Evolutionary conservation across 2,329 filamentous ascomycete genomes (phyloP).

Genomic region (Penicillium sp.): DNA sequence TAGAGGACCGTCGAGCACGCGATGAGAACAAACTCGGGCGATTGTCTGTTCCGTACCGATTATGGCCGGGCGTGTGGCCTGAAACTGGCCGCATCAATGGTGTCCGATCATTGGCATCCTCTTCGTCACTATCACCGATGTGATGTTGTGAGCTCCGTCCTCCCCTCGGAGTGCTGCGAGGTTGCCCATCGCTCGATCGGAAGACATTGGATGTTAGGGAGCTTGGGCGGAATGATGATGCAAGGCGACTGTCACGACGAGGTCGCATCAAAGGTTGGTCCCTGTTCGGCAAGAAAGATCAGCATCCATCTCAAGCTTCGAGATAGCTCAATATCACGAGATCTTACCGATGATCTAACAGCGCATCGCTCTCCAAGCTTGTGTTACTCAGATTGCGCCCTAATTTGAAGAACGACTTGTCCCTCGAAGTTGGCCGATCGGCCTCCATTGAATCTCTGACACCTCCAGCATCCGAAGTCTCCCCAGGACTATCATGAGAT

Average conservation of each 20-base stretch:
- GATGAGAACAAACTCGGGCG: slow-evolving; percentile 26
- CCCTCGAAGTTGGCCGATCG: slow-evolving; percentile 26
- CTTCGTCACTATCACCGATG: slow-evolving; percentile 31
- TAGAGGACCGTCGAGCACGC: slow-evolving; percentile 28
- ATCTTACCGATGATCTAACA: slow-evolving; percentile 78
- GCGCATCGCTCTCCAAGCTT: slow-evolving; percentile 82
- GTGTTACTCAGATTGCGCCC: slow-evolving; percentile 69
- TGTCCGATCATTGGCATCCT: slow-evolving; percentile 52
- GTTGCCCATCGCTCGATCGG: slow-evolving; percentile 46
- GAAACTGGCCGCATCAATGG: slow-evolving; percentile 49
- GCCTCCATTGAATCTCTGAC: slow-evolving; percentile 30
- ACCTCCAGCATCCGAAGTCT: slow-evolving; percentile 43
- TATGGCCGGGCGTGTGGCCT: slow-evolving; percentile 34
- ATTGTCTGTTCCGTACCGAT: slow-evolving; percentile 36
- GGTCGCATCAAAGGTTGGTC: slow-evolving; percentile 63
- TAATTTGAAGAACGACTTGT: slow-evolving; percentile 54
- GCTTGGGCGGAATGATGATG: slow-evolving; percentile 40
- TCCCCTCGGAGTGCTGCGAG: slow-evolving; percentile 36
- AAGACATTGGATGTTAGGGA: slow-evolving; percentile 29
- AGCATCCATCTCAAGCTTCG: slow-evolving; percentile 1
- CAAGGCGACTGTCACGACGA: slow-evolving; percentile 54
- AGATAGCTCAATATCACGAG: neutral
- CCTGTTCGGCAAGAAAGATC: slow-evolving; percentile 37
- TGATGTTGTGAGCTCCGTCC: slow-evolving; percentile 23
- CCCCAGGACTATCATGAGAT: slow-evolving; percentile 49